These are phyloP conservation scores for Populus euphratica DNA, from an alignment of 345 rosid species.

Conservation along the genomic window DNA sequence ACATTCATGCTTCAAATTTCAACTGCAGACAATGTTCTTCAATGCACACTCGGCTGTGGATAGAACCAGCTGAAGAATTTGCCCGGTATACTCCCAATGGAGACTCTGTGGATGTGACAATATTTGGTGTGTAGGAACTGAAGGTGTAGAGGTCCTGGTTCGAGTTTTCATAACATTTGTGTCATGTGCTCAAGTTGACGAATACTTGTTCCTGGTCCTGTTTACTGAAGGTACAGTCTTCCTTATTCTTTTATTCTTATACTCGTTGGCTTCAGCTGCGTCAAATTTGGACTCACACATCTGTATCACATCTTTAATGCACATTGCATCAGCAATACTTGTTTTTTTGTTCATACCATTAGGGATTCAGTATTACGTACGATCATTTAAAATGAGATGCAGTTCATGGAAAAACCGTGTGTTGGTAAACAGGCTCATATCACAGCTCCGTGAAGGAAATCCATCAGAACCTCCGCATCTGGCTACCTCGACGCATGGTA, in stretches of 20 bases:
- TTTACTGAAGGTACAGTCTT: too few species aligned
- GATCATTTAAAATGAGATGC: neutral
- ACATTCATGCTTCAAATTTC: conserved; percentile 21
- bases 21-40: conserved; percentile 66
- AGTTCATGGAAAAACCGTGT: conserved; percentile 7
- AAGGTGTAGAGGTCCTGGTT: conserved; percentile 45
- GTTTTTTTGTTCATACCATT: neutral
- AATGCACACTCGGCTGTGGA: conserved; percentile 88
- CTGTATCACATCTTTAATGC: neutral
- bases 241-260: too few species aligned
- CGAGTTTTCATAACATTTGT: neutral
- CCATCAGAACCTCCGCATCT: conserved; percentile 44
- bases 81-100: conserved; percentile 72
- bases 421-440: conserved; percentile 54
- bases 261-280: too few species aligned
- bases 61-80: conserved; percentile 93
- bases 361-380: neutral
- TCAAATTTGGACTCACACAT: neutral
- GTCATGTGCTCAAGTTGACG: conserved; percentile 1
- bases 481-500: conserved; percentile 34
- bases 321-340: neutral
- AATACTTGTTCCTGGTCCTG: too few species aligned
- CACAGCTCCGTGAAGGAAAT: conserved; percentile 73
- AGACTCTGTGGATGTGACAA: conserved; percentile 81
- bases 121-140: conserved; percentile 72